Evolutionary conservation across 495 filamentous ascomycete genomes (phyloP).

Genomic region (Aspergillus olivimuriae): DNA sequence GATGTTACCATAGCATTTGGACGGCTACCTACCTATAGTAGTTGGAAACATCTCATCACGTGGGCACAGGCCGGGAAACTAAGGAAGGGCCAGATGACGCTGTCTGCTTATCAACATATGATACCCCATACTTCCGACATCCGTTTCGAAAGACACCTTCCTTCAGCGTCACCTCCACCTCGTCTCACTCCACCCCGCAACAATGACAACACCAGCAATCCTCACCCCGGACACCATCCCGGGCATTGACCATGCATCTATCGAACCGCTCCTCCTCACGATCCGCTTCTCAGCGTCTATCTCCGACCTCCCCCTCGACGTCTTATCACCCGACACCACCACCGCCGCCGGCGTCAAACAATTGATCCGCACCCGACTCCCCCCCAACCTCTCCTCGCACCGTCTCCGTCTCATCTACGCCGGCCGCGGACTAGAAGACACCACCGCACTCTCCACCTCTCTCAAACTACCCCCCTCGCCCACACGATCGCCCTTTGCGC

Average conservation of each 20-base stretch:
- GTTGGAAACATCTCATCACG: too few relatives aligned
- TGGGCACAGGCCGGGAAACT: constrained; percentile 5
- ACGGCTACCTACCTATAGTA: too few relatives aligned
- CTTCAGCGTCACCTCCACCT: too few relatives aligned
- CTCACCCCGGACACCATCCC: neutral
- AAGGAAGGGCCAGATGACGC: too few relatives aligned
- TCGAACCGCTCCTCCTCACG: constrained; percentile 58
- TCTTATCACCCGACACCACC: constrained; percentile 58
- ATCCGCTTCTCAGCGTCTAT: constrained; percentile 84
- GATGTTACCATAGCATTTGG: too few relatives aligned
- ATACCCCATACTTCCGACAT: too few relatives aligned
- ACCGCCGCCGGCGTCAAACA: constrained; percentile 72
- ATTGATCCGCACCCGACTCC: constrained; percentile 68
- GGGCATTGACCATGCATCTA: constrained; percentile 14
- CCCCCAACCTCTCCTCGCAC: constrained; percentile 50
- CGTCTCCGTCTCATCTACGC: constrained; percentile 82
- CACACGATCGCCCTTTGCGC: constrained; percentile 17
- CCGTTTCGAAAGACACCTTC: too few relatives aligned
- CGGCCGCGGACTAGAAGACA: constrained; percentile 75
- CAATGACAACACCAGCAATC: constrained; percentile 7
- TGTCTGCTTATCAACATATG: too few relatives aligned
- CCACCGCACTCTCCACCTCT: constrained; percentile 54
- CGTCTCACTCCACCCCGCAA: too few relatives aligned
- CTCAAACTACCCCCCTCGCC: constrained; percentile 56
- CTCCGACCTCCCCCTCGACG: constrained; percentile 74